Percentiles rank a stretch among this genome's conserved stretches.
These are phyloP conservation scores for Trametes cinnabarina DNA, from an alignment of 768 basidiomycete species.

Conservation along the genomic window DNA sequence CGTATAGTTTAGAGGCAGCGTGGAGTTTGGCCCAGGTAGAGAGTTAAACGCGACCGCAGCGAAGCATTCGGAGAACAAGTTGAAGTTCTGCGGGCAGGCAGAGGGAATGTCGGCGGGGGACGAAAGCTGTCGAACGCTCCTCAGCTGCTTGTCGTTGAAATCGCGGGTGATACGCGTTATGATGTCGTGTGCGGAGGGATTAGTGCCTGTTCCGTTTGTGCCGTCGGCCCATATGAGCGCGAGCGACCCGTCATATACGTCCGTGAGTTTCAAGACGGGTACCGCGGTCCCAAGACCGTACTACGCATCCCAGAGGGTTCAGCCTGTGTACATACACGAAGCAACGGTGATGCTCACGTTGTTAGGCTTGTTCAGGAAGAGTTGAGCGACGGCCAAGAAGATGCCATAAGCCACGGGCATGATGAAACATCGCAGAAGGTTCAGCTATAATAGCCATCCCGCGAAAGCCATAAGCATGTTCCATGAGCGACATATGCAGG, in stretches of 20 bases:
- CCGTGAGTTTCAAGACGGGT: slow-evolving; percentile 46
- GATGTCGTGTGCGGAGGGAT: slow-evolving; percentile 54
- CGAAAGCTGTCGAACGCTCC: slow-evolving; percentile 47
- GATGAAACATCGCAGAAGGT: slow-evolving; percentile 59
- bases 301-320: slow-evolving; percentile 33
- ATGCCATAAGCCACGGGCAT: slow-evolving; percentile 64
- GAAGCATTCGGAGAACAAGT: slow-evolving; percentile 65
- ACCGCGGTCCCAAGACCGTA: slow-evolving; percentile 61
- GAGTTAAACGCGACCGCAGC: slow-evolving; percentile 63
- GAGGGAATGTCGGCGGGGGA: slow-evolving; percentile 47
- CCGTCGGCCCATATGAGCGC: slow-evolving; percentile 67
- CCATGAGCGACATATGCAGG: too few relatives aligned
- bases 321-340: background rate
- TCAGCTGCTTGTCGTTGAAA: slow-evolving; percentile 48
- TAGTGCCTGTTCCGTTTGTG: slow-evolving; percentile 50
- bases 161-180: slow-evolving; percentile 57
- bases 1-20: slow-evolving; percentile 57
- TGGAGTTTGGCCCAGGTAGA: slow-evolving; percentile 40
- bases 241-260: slow-evolving; percentile 52
- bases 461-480: too few relatives aligned
- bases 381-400: slow-evolving; percentile 63
- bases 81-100: slow-evolving; percentile 73
- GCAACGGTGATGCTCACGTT: slow-evolving; percentile 43
- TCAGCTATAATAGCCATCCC: slow-evolving; percentile 40
- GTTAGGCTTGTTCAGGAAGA: slow-evolving; percentile 57